These are phyloP conservation scores for Calophaca sinica DNA, from an alignment of 306 rosid genomes.

Conservation along the genomic window DNA sequence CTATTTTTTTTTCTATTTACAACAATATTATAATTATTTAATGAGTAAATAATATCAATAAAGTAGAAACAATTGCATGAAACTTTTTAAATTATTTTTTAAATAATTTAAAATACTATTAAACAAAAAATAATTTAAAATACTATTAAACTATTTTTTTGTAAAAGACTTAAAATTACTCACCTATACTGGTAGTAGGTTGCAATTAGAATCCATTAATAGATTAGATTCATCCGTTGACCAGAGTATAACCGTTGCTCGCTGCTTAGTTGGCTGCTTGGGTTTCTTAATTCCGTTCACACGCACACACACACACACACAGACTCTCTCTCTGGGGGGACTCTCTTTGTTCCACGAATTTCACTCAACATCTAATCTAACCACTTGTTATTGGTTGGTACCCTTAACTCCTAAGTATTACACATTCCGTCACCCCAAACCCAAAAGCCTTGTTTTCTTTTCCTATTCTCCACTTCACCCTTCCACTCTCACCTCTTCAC, in stretches of 20 bases:
- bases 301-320: neutral
- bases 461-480: neutral
- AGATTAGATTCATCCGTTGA: neutral
- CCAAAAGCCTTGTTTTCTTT: neutral
- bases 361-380: neutral
- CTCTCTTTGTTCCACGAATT: neutral
- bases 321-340: neutral
- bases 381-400: neutral
- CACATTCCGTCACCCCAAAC: neutral
- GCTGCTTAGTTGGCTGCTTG: conserved; percentile 26
- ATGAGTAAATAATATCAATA: neutral
- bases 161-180: too few species aligned
- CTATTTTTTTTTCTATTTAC: too few species aligned
- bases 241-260: neutral
- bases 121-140: neutral
- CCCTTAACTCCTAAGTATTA: neutral
- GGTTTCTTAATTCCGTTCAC: neutral
- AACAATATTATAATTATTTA: neutral
- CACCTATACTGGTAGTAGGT: neutral
- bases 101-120: neutral
- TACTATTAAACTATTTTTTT: too few species aligned
- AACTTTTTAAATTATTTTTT: neutral
- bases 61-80: neutral
- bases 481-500: neutral
- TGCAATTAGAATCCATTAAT: neutral